Evolutionary conservation across 192 early-diverging fungal genomes (phyloP).

Genomic region (Coemansia sp.): DNA sequence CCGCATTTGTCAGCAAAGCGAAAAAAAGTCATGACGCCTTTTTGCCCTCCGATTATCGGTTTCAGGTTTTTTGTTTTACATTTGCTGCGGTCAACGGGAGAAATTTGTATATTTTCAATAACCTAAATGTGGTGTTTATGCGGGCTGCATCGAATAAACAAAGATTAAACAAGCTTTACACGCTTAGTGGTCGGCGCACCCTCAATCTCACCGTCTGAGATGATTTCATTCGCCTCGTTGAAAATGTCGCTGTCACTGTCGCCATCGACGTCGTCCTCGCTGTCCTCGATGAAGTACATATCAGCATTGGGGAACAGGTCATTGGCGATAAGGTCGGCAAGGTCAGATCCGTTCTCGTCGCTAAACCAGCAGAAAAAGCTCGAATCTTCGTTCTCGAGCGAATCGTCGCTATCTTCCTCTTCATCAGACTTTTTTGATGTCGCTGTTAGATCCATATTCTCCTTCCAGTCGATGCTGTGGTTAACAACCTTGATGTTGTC

Average conservation of each 20-base stretch:
- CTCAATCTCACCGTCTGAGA: conserved; percentile 24
- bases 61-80: background rate
- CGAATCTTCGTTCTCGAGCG: conserved; percentile 41
- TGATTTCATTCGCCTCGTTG: conserved; percentile 8
- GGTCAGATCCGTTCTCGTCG: conserved; percentile 48
- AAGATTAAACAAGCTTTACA: conserved; percentile 12
- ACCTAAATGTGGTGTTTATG: no score
- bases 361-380: conserved; percentile 55
- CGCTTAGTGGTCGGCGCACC: conserved; percentile 42
- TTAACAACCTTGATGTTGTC: conserved; percentile 54
- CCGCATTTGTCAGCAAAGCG: background rate
- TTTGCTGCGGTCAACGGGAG: no score
- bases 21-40: background rate
- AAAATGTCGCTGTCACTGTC: conserved; percentile 14
- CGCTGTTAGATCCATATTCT: conserved; percentile 55
- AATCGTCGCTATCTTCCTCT: conserved; percentile 45
- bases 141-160: no score
- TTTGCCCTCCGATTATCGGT: background rate
- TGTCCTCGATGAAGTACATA: conserved; percentile 86
- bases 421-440: conserved; percentile 33
- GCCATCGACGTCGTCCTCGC: conserved; percentile 57
- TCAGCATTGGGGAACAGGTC: conserved; percentile 75
- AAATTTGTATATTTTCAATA: no score
- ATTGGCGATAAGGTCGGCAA: conserved; percentile 48
- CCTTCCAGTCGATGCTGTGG: conserved; percentile 60